Base-by-base conservation (phyloP, 1,284 basidiomycete species). In the Tylopilus sp. region DNA sequence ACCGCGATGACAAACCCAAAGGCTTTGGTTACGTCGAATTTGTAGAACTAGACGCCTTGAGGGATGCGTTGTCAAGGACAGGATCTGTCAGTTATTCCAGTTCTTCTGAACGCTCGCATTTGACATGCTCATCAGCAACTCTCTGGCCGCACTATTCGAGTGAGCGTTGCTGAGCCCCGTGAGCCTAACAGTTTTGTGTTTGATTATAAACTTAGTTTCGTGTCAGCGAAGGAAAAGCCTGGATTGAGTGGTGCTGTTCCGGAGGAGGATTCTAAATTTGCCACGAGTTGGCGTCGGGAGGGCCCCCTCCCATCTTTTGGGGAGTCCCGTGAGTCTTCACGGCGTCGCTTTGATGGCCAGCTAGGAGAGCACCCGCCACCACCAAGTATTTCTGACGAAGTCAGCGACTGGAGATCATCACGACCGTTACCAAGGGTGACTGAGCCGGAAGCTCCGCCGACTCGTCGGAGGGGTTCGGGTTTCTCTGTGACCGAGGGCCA, bases 1-100 rank as follows among this genome's bases (percentile, higher is more conserved):
- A 95, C 61, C 80, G 84, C 49, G 86, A 89, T 43, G 93, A 95
- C 47, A 93, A 93, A 68, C 89, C 93, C 29, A 98, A 97, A 70
- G 97, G 97, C 1, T 99, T 97, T 71, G 97, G 96, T 29, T 99
- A 99, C 66, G 85, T 98, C 55, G 96, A 99, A 67, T 99, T 98
- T 64, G 79, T 76, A 33, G 85, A 86, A 46, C 67, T 92, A 50
- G 90, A 94, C 33, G 84, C 82, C 38, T 75, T 98, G 55, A 94
- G 93, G 71, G 82, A 85, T 47, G 96, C 89, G 6, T 71, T 97
- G 28, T 71, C 73, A 33, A 84, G 81, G 67, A 50, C 71, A 73
- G 44, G 67, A 41, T 7, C 43, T 26, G 88, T 90, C 53, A 61
- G 85, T 73, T 34, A 26, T 43, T 33, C 26, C 31, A 28, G 42